Base-by-base conservation (phyloP, 2,329 filamentous ascomycete species). In the Cryphonectria radicalis region DNA sequence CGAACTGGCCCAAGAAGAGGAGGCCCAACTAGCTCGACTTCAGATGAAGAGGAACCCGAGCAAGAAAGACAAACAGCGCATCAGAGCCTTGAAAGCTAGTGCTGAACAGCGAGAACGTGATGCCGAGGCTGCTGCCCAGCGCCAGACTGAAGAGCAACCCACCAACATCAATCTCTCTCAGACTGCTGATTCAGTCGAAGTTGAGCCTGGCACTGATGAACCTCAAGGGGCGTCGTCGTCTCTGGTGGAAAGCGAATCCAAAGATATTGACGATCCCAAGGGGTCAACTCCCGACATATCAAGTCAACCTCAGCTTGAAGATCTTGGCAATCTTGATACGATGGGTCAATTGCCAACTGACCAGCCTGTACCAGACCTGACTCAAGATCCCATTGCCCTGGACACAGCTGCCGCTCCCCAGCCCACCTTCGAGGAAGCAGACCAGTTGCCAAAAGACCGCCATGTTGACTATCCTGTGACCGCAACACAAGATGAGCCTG, bases 51-150 rank as follows among this genome's bases (percentile, higher is more conserved):
- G 62, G 28, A 73, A 71, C n/a, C 69, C 40, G 19, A 69, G 43
- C 50, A 73, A 69, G 53, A 73, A 71, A 25, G 72, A 71, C 53
- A 73, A 73, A 57, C 32, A 35, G 42, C 72, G 69, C 35, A 67
- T 73, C 32, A 73, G 60, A 25, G 22, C 37, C 11, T 32, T 73
- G 63, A 57, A 66, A 37, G 60, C 69, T 2, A 73, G 69, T 25
- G 60, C 66, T 32, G 63, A 64, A 50, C 68, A 57, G 63, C 69
- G 69, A 32, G 72, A 64, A 35, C 72, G 66, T 22, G 72, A 71
- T 53, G 59, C 67, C 14, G 69, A 67, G 22, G 57, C 53, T 53
- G 64, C 68, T 50, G 68, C 53, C 28, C 57, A 62, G 32, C 50
- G 4, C 40, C 42, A 63, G 46, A 19, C 0, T 14, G 60, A 53